Percentiles rank a stretch among this genome's conserved stretches.
These are phyloP conservation scores for Cyberlindnera nakhonratchasimensis DNA, from an alignment of 805 yeast genomes.

Conservation along the genomic window DNA sequence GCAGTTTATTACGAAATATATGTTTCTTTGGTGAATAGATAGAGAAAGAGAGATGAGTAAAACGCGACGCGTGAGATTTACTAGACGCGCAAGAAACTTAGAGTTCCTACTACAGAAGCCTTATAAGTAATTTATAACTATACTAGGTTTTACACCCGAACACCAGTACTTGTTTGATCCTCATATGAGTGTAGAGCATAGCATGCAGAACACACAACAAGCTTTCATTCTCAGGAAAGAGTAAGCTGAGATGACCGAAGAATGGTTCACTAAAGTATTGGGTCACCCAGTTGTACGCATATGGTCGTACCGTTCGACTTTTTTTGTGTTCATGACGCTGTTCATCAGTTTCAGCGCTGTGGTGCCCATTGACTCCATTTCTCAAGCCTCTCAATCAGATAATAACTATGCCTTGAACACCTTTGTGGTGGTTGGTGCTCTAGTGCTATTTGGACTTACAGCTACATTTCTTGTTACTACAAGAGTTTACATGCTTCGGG, in stretches of 20 bases:
- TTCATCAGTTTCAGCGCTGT: conserved; percentile 62
- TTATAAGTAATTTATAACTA: not conserved
- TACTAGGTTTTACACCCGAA: not conserved
- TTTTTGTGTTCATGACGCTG: conserved; percentile 37
- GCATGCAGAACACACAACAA: too few species aligned
- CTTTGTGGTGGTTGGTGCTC: conserved; percentile 71
- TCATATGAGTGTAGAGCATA: too few species aligned
- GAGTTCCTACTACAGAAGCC: not conserved
- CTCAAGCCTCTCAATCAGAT: conserved; percentile 53
- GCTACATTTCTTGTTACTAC: conserved; percentile 50
- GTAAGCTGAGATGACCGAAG: not conserved
- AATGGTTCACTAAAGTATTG: conserved; percentile 5
- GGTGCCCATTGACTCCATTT: conserved; percentile 77
- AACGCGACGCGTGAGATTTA: not conserved
- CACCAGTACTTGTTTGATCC: too few species aligned
- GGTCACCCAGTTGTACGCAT: conserved; percentile 17
- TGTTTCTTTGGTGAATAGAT: not conserved
- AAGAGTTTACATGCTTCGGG: conserved; percentile 55
- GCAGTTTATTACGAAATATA: too few species aligned
- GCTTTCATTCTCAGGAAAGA: not conserved
- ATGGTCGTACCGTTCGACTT: conserved; percentile 47
- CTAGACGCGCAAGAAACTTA: too few species aligned
- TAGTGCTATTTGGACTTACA: conserved; percentile 55
- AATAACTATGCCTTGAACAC: conserved; percentile 70
- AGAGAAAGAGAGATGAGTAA: not conserved